Evolutionary conservation across 139 green algal genomes (phyloP).

Genomic region (Eudorina sp.): DNA sequence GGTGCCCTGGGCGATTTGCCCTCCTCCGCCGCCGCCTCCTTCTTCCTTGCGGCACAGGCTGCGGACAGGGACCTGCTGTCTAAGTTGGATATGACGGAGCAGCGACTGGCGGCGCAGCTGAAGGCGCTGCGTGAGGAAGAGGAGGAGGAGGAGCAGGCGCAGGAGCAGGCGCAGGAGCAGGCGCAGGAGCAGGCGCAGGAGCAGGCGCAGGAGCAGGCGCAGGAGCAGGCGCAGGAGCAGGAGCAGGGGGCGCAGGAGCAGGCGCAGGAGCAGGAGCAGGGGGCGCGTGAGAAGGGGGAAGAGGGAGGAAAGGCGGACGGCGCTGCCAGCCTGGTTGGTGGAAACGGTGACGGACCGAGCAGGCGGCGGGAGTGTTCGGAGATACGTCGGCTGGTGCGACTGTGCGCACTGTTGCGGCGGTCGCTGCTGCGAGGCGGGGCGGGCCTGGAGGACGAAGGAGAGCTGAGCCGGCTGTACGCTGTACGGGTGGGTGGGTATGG

Average conservation of each 20-base stretch:
- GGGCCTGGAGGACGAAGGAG: conserved; percentile 20
- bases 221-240: neutral
- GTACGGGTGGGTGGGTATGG: neutral
- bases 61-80: neutral
- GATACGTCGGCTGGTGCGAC: conserved; percentile 12
- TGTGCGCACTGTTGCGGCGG: conserved; percentile 13
- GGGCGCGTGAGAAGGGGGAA: no score
- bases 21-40: conserved; percentile 25
- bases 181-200: neutral
- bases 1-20: no score
- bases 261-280: no score
- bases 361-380: no score
- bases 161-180: neutral
- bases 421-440: conserved; percentile 5
- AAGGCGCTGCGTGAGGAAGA: neutral
- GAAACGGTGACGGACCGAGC: no score
- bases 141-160: neutral
- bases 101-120: conserved; percentile 21
- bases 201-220: neutral
- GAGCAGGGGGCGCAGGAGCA: no score
- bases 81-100: neutral
- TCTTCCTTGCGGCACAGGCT: conserved; percentile 19
- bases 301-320: no score
- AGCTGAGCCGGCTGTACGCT: neutral
- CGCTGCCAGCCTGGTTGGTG: no score